Percentiles rank a stretch among this genome's conserved stretches.
Conservation (phyloP, 2,329 filamentous ascomycete species). For the Cladophialophora exuberans region DNA sequence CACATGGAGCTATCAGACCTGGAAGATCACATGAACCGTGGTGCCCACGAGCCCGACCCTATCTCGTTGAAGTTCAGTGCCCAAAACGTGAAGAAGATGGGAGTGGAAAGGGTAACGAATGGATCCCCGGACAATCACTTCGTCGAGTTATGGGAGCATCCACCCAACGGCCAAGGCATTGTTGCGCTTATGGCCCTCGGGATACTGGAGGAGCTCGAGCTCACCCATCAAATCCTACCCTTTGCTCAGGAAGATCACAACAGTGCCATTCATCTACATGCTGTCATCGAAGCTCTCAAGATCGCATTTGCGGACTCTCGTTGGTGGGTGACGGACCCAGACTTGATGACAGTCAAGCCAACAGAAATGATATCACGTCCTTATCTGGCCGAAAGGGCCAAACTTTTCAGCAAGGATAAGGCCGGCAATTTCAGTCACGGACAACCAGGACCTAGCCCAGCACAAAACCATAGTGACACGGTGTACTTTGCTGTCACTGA, state of each 20-base stretch:
- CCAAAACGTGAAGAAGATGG: slow-evolving; percentile 54
- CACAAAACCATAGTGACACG: slow-evolving; percentile 84
- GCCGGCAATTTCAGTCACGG: slow-evolving; percentile 66
- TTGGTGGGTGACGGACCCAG: slow-evolving; percentile 81
- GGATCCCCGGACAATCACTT: slow-evolving; percentile 26
- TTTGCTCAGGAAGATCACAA: slow-evolving; percentile 79
- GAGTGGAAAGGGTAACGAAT: slow-evolving; percentile 48
- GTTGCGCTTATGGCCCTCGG: slow-evolving; percentile 93
- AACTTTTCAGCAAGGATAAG: slow-evolving; percentile 61
- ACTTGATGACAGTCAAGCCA: slow-evolving; percentile 61
- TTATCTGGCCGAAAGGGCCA: slow-evolving; percentile 73
- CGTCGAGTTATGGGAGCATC: slow-evolving; percentile 92
- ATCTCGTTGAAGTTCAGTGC: slow-evolving; percentile 80
- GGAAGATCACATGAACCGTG: slow-evolving; percentile 70
- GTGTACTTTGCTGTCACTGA: slow-evolving; percentile 93
- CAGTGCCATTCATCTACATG: slow-evolving; percentile 77
- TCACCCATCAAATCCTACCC: slow-evolving; percentile 70
- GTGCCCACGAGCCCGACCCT: slow-evolving; percentile 79
- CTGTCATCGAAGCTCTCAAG: slow-evolving; percentile 82
- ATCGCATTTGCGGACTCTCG: slow-evolving; percentile 87
- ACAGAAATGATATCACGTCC: slow-evolving; percentile 68
- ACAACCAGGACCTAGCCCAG: slow-evolving; percentile 64
- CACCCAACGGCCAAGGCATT: slow-evolving; percentile 94
- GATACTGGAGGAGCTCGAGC: slow-evolving; percentile 84
- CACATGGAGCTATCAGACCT: slow-evolving; percentile 80